These are phyloP conservation scores for Hirsutella thompsonii DNA, from an alignment of 2,329 filamentous ascomycete species.

Conservation along the genomic window DNA sequence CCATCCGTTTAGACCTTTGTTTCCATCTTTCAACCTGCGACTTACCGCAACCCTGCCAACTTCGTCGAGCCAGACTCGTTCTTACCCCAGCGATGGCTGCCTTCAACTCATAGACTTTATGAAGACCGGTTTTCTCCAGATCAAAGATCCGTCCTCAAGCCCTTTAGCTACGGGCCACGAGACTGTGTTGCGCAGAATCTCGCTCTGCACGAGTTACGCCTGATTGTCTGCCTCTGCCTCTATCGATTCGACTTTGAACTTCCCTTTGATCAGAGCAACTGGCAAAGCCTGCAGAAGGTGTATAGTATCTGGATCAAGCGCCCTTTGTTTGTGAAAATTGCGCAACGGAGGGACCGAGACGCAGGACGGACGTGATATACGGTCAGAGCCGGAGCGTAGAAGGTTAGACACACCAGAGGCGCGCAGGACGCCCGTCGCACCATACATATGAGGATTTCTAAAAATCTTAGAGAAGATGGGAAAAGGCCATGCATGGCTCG, in stretches of 20 bases:
- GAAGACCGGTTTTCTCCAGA: conserved; percentile 26
- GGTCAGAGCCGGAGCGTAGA: too few species aligned
- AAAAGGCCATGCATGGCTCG: too few species aligned
- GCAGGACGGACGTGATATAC: too few species aligned
- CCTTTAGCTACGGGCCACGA: conserved; percentile 24
- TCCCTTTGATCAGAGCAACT: not conserved
- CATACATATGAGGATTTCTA: too few species aligned
- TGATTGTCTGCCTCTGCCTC: conserved; percentile 29
- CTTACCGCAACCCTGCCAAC: conserved; percentile 26
- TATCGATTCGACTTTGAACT: conserved; percentile 30
- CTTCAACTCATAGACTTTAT: conserved; percentile 12
- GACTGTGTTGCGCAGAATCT: conserved; percentile 28
- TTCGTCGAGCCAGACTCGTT: conserved; percentile 32
- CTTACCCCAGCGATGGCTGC: conserved; percentile 32
- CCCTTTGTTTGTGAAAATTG: not conserved
- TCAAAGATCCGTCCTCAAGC: conserved; percentile 19
- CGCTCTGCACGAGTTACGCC: conserved; percentile 33
- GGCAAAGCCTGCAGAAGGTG: not conserved
- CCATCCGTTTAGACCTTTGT: conserved; percentile 26
- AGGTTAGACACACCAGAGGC: too few species aligned
- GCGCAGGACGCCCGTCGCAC: too few species aligned
- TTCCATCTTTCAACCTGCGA: conserved; percentile 28
- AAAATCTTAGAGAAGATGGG: too few species aligned
- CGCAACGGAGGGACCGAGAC: too few species aligned
- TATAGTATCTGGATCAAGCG: conserved; percentile 1